A percentile compares a stretch with the other conserved stretches of the same genome.
phyloP scores from a whole-genome alignment of 73 alveolate species.

The Effrenium voratum region DNA sequence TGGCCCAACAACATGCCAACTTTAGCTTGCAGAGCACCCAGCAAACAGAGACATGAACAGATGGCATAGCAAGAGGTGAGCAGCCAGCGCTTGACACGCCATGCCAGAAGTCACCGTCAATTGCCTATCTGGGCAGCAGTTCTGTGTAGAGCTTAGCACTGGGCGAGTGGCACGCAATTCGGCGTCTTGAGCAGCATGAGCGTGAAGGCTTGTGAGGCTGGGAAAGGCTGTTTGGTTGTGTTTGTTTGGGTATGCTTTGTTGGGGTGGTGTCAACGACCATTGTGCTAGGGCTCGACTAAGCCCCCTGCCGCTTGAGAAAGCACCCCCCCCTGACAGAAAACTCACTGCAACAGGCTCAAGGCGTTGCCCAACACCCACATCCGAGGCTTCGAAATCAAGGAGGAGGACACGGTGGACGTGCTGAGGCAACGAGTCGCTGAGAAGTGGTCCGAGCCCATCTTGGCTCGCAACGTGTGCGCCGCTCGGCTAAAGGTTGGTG shows the following conservation, averaged over 20 bases:
- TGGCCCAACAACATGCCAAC: too few species aligned
- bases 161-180: too few species aligned
- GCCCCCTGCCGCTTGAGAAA: too few species aligned
- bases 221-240: neutral
- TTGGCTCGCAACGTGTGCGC: slow-evolving; percentile 53
- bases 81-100: neutral
- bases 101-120: slow-evolving; percentile 56
- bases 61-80: too few species aligned
- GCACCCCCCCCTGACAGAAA: too few species aligned
- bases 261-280: too few species aligned
- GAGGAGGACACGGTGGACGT: slow-evolving; percentile 76
- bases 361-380: too few species aligned
- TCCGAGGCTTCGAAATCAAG: slow-evolving; percentile 18
- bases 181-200: neutral
- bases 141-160: neutral
- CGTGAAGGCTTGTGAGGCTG: neutral
- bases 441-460: slow-evolving; percentile 62
- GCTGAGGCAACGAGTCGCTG: slow-evolving; percentile 50
- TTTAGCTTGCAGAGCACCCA: too few species aligned
- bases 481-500: neutral
- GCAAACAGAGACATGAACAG: too few species aligned
- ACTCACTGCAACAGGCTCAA: too few species aligned
- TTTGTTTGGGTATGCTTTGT: too few species aligned
- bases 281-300: too few species aligned
- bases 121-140: slow-evolving; percentile 70